Evolutionary conservation across 2,329 filamentous ascomycete species (phyloP).

Genomic region (Atkinsonella texensis): DNA sequence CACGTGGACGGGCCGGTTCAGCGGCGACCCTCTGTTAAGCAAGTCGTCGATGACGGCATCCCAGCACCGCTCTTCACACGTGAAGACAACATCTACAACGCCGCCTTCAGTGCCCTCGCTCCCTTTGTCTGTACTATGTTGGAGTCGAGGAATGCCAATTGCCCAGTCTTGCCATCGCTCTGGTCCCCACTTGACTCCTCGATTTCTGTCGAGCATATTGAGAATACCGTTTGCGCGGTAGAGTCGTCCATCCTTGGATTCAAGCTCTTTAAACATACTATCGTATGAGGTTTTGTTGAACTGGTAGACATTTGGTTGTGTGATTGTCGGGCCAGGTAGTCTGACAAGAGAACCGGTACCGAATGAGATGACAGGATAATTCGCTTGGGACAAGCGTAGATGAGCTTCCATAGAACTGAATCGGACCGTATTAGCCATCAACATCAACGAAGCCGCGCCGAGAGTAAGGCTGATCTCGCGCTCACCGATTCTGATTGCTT

Average conservation of each 20-base stretch:
- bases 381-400: slow-evolving; percentile 71
- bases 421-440: background rate
- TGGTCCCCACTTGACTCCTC: slow-evolving; percentile 85
- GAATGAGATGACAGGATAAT: slow-evolving; percentile 95
- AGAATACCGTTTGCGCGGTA: slow-evolving; percentile 89
- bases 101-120: slow-evolving; percentile 74
- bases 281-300: slow-evolving; percentile 97
- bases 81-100: slow-evolving; percentile 87
- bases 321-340: slow-evolving; percentile 79
- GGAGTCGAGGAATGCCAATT: slow-evolving; percentile 69
- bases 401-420: slow-evolving; percentile 78
- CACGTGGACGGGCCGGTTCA: slow-evolving; percentile 91
- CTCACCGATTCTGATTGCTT: slow-evolving; percentile 89
- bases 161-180: slow-evolving; percentile 98
- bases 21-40: slow-evolving; percentile 67
- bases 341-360: slow-evolving; percentile 92
- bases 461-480: background rate
- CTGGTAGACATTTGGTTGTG: slow-evolving; percentile 91
- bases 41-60: slow-evolving; percentile 94
- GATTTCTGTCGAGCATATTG: slow-evolving; percentile 90
- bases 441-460: too few relatives aligned
- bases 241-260: slow-evolving; percentile 70
- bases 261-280: slow-evolving; percentile 85
- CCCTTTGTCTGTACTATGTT: slow-evolving; percentile 66
- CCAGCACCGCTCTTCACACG: slow-evolving; percentile 96